Evolutionary conservation across 257 asterid genomes (phyloP), one percentile per base, ranked within the genome.

Genomic region (Forsythia viridissima): DNA sequence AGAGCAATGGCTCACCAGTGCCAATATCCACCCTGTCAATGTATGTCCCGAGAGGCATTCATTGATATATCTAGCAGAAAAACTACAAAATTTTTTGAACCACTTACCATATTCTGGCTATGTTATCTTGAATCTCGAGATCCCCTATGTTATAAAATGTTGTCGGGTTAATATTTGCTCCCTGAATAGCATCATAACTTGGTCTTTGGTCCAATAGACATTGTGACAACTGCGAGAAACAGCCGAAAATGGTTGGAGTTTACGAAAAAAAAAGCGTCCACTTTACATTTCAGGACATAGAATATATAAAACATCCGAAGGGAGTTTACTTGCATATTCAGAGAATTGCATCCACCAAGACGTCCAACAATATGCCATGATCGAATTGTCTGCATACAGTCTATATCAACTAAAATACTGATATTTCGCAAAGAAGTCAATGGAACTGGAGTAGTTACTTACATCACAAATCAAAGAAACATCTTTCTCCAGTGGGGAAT

Each of bases 361-460:
- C 99, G 93, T 82, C 99, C 99, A 84, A 95, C 84, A 74, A 95
- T 93, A 84, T 95, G 97, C 98, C 98, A 95, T 7, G 99, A 82
- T 75, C 97, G 91, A 74, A 92, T 88, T 67, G 97, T 85, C 99
- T 95, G 94, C 82, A 81, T 18, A 76, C 6, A 12, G 72, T 55
- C 72, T 79, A 73, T 66, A 81, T 70, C 69, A 81, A 77, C 72
- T 76, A 48, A 20, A 77, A 59, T 72, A 79, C 10, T 44, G 12
- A 52, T 76, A 80, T 80, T 61, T 41, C 61, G 67, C 77, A 72
- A 44, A 82, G 10, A 79, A 78, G 71, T 71, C 48, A 38, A 15
- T 8, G 57, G 57, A 80, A 70, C 40, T 72, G 68, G 80, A 76
- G 63, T 52, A 61, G 72, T 65, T 44, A 89, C 97, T 90, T 81